phyloP scores from a whole-genome alignment of 441 rosid genomes.

The Adansonia grandidieri region DNA sequence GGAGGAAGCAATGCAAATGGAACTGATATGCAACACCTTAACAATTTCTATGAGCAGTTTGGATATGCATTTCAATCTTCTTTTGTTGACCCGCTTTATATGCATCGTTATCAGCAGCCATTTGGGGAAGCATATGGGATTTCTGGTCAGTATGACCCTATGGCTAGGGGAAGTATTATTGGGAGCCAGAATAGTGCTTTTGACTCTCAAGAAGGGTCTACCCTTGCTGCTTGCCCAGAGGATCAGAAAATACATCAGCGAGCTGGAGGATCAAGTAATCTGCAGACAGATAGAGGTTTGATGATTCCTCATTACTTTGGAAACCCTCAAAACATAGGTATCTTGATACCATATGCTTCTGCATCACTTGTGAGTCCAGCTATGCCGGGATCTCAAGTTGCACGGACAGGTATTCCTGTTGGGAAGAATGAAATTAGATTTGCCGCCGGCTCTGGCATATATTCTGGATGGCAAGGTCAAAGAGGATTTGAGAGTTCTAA shows the following conservation, averaged over 20 bases:
- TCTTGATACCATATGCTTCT: slow-evolving; percentile 52
- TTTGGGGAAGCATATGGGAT: slow-evolving; percentile 45
- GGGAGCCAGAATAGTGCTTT: slow-evolving; percentile 43
- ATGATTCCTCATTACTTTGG: slow-evolving; percentile 43
- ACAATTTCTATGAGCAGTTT: slow-evolving; percentile 51
- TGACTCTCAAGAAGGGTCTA: slow-evolving; percentile 42
- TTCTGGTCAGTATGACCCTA: slow-evolving; percentile 43
- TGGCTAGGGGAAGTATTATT: slow-evolving; percentile 35
- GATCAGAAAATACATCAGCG: slow-evolving; percentile 41
- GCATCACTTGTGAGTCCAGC: slow-evolving; percentile 30
- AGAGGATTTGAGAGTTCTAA: slow-evolving; percentile 45
- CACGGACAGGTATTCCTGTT: slow-evolving; percentile 31
- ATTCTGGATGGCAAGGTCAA: slow-evolving; percentile 58
- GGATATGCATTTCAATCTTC: slow-evolving; percentile 29
- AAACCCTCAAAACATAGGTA: slow-evolving; percentile 46
- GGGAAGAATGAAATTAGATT: slow-evolving; percentile 42
- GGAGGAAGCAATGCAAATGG: slow-evolving; percentile 47
- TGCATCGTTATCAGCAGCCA: slow-evolving; percentile 58
- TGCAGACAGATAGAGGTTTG: slow-evolving; percentile 35
- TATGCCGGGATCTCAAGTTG: slow-evolving; percentile 49
- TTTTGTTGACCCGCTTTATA: slow-evolving; percentile 45
- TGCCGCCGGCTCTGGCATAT: slow-evolving; percentile 40
- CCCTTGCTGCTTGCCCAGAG: slow-evolving; percentile 36
- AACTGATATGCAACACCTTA: slow-evolving; percentile 50
- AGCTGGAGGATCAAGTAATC: slow-evolving; percentile 40